Evolutionary conservation across 2,329 filamentous ascomycete species (phyloP), one percentile per base, ranked within the genome.

Genomic region (Colletotrichum liriopes): DNA sequence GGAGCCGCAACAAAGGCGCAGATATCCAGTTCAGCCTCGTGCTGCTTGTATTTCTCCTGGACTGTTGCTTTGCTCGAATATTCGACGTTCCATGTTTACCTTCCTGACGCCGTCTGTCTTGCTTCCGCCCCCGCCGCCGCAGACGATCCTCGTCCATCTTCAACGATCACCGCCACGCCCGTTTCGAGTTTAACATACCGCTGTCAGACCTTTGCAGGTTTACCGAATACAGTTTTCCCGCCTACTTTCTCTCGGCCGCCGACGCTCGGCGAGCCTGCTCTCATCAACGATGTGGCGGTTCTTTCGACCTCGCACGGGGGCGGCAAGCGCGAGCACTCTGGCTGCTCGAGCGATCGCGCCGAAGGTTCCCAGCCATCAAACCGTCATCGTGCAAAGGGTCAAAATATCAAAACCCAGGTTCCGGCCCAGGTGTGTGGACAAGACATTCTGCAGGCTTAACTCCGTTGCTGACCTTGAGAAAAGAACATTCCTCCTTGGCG

Each of bases 401-500:
- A 73, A 72, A 14, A 23, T 75, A 8, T 54, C 65, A 2, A 66
- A 59, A 32, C 37, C 61, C 1, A 56, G 52, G 9, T 64, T 68
- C n/a, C 64, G 63, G 32, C 58, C 73, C 3, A 68, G 64, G 73
- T 75, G 60, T 9, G 65, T 55, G 35, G 11, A 23, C n/a, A 39
- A 37, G 11, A n/a, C n/a, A 11, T 18, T 16, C 2, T n/a, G 11
- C 51, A 18, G 20, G n/a, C 9, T 23, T 52, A 26, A 3, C 14
- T 41, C 23, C 16, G 14, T 32, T 29, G 39, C 71, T 64, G 11
- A 71, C 54, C 5, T 29, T 23, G 9, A 16, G 29, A 32, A n/a
- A 77, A 77, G 75, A 32, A 72, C 70, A 23, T 76, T 75, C 26
- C 62, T 80, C 29, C 78, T 83, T 41, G 79, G 81, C 7, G 78